Evolutionary conservation across 1,139 yeast genomes (phyloP), one percentile per base, ranked within the genome.

Genomic region (Yamadazyma dendronema): DNA sequence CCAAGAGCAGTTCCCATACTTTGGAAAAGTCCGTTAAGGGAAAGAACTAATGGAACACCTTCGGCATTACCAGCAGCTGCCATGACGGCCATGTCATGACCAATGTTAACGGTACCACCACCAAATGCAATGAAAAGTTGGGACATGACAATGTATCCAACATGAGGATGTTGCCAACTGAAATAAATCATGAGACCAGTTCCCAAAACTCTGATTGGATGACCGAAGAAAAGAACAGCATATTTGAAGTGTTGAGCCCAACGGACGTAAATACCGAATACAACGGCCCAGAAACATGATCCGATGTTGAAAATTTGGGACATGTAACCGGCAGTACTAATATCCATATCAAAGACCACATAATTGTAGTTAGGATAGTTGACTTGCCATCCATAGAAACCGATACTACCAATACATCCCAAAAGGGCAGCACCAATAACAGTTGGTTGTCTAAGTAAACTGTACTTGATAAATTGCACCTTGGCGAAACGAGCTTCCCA

Each of bases 271-370:
- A 32, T 12, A 12, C 39, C 39, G 33, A 36, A 36, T 4, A 36
- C 36, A 28, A 36, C 39, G 5, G 30, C 39, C 39, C 39, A 36
- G 36, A 36, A 36, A 36, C 39, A 36, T 12, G 39, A 36, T 17
- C 39, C 39, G 24, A 36, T 24, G 17, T 36, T 36, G 17, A 28
- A 36, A 29, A 36, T 36, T 17, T 32, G 35, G 11, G 17, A 17
- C 39, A 36, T 36, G 31, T 36, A 36, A 28, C 39, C 39, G 13
- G 36, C 39, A 17, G 29, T 21, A 3, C 30, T 17, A 3, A 12
- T n/a, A 15, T 14, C 15, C 27, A 36, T 15, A 21, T 36, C 21
- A 26, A 22, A 36, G 9, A 36, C 39, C 7, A 36, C 36, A 17
- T 7, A 14, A 25, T 17, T 15, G 28, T 28, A 36, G 27, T 36